Evolutionary conservation across 306 rosid genomes (phyloP).

Genomic region (Phaseolus lunatus): DNA sequence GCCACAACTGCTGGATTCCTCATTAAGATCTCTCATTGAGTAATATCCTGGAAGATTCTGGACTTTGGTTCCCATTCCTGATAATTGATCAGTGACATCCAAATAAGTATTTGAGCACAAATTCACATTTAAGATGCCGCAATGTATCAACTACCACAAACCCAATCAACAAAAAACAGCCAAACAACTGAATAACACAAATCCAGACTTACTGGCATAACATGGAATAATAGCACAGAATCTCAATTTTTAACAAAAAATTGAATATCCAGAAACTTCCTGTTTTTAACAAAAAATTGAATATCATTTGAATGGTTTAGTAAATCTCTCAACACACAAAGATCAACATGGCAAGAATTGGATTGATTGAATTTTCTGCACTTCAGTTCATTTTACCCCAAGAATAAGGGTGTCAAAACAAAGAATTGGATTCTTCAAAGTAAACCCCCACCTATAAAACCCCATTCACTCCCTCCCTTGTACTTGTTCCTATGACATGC

Average conservation of each 20-base stretch:
- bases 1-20: slow-evolving; percentile 87
- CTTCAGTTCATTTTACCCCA: background rate
- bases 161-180: slow-evolving; percentile 13
- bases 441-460: background rate
- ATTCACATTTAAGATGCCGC: slow-evolving; percentile 20
- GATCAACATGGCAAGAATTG: background rate
- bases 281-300: no score
- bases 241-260: no score
- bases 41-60: slow-evolving; percentile 78
- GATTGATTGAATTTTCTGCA: slow-evolving; percentile 2
- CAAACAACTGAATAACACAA: slow-evolving; percentile 21
- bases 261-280: no score
- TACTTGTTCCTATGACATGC: background rate
- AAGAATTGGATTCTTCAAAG: background rate
- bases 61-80: slow-evolving; percentile 99
- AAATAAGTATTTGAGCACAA: slow-evolving; percentile 26
- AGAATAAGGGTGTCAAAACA: background rate
- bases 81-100: slow-evolving; percentile 36
- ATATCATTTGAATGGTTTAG: background rate
- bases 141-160: slow-evolving; percentile 19
- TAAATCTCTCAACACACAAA: background rate
- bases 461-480: background rate
- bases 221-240: slow-evolving; percentile 7
- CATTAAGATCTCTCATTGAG: slow-evolving; percentile 97
- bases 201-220: background rate